phyloP scores from a whole-genome alignment of 106 monocot genomes.

The Dioscorea alata region DNA sequence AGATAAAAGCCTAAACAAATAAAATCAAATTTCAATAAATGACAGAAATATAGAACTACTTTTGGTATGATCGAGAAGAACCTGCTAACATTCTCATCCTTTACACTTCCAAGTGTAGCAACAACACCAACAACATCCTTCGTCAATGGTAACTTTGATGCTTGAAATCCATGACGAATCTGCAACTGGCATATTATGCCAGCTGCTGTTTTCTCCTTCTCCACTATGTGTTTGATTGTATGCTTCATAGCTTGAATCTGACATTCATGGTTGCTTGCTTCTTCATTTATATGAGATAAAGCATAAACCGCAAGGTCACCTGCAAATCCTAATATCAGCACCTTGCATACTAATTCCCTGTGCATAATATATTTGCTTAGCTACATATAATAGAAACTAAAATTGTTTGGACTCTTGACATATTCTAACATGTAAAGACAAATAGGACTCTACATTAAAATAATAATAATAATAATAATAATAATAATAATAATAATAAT shows the following conservation, averaged over 20 bases:
- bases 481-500: too few relatives aligned
- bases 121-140: constrained; percentile 82
- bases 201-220: constrained; percentile 59
- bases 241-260: constrained; percentile 34
- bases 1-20: constrained; percentile 48
- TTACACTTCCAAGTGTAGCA: constrained; percentile 68
- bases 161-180: constrained; percentile 24
- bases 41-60: neutral
- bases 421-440: too few relatives aligned
- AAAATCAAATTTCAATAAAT: neutral
- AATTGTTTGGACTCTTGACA: too few relatives aligned
- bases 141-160: constrained; percentile 33
- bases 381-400: too few relatives aligned
- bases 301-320: too few relatives aligned
- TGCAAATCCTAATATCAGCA: too few relatives aligned
- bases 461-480: neutral
- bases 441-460: too few relatives aligned
- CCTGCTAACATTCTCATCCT: constrained; percentile 81
- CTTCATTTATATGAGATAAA: constrained; percentile 6
- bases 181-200: constrained; percentile 60
- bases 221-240: constrained; percentile 41
- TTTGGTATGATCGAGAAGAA: constrained; percentile 11
- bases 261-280: constrained; percentile 12
- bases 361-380: too few relatives aligned
- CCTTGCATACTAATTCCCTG: too few relatives aligned